phyloP scores from a whole-genome alignment of 2,329 filamentous ascomycete genomes.

The Diaporthe sp. region DNA sequence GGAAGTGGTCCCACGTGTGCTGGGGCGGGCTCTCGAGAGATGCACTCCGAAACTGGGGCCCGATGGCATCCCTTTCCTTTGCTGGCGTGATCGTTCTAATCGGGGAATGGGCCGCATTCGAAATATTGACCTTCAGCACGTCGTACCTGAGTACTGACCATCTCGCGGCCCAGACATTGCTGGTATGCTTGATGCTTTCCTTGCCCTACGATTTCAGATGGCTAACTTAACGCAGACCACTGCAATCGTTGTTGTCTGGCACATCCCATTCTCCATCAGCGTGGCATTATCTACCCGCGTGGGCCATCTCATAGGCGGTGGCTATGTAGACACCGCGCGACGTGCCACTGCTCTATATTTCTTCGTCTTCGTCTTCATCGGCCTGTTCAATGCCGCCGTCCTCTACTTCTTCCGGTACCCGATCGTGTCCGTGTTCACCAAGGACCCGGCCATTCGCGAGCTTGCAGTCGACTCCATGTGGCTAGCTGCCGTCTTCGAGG shows the following conservation, averaged over 20 bases:
- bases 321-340: slow-evolving; percentile 50
- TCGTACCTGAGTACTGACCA: slow-evolving; percentile 60
- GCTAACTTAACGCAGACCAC: slow-evolving; percentile 48
- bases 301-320: slow-evolving; percentile 58
- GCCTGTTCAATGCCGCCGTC: slow-evolving; percentile 51
- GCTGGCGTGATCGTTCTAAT: slow-evolving; percentile 57
- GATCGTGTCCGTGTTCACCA: slow-evolving; percentile 51
- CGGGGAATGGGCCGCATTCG: slow-evolving; percentile 59
- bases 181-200: slow-evolving; percentile 43
- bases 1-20: slow-evolving; percentile 57
- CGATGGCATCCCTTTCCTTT: slow-evolving; percentile 55
- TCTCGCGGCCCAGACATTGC: slow-evolving; percentile 58
- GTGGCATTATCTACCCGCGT: slow-evolving; percentile 59
- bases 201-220: rapidly evolving
- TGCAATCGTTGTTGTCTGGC: slow-evolving; percentile 57
- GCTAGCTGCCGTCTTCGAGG: slow-evolving; percentile 51
- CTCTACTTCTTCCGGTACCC: slow-evolving; percentile 50
- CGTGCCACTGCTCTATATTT: slow-evolving; percentile 51
- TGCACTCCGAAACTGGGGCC: slow-evolving; percentile 51
- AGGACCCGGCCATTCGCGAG: slow-evolving; percentile 49
- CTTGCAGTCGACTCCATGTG: slow-evolving; percentile 51
- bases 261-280: slow-evolving; percentile 59
- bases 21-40: slow-evolving; percentile 59
- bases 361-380: slow-evolving; percentile 51
- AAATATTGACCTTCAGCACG: slow-evolving; percentile 60